Evolutionary conservation across 2,329 filamentous ascomycete genomes (phyloP), one percentile per base, ranked within the genome.

Genomic region (Ascochyta pisi): DNA sequence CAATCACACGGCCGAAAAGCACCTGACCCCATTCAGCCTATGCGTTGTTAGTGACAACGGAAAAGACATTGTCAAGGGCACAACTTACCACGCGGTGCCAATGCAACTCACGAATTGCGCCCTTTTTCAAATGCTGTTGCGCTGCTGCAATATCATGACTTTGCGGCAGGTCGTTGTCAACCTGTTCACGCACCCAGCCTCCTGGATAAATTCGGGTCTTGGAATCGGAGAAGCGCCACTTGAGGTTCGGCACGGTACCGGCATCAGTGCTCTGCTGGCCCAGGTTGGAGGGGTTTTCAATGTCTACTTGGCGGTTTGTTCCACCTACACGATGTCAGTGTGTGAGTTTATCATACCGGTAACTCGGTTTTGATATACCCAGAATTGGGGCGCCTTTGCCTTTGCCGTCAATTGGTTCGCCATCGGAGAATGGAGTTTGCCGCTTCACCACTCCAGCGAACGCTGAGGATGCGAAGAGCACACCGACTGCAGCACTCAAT

Each of bases 151-250:
- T 88, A 60, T 89, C 87, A 57, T 85, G 82, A 67, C 86, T 89
- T 13, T 81, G 77, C 0, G 88, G 87, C 6, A 90, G 73, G 67
- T 90, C 88, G n/a, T 84, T 83, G 43, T 88, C 81, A 50, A 89
- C 84, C 65, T 89, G 86, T 71, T 88, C 83, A 23, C 87, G 80
- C 1, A 85, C 82, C 86, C 86, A 90, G 2, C 88, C 87, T 1
- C 87, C 87, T 24, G 82, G 82, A 47, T 86, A 78, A 33, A 89
- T 78, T 23, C 80, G 81, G 1, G 85, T 87, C 74, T 85, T 86
- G 23, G 86, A 89, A 70, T 89, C 84, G 0, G 86, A 88, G 74
- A 90, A 89, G 49, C 84, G 84, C 87, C 87, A 76, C 69, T 89
- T 89, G 62, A 89, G 77, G 66, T 89, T 90, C 0, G 84, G 84